Percentiles rank a stretch among this genome's conserved stretches.
These are phyloP conservation scores for Myriosclerotinia scirpicola DNA, from an alignment of 2,329 filamentous ascomycete species.

Conservation along the genomic window DNA sequence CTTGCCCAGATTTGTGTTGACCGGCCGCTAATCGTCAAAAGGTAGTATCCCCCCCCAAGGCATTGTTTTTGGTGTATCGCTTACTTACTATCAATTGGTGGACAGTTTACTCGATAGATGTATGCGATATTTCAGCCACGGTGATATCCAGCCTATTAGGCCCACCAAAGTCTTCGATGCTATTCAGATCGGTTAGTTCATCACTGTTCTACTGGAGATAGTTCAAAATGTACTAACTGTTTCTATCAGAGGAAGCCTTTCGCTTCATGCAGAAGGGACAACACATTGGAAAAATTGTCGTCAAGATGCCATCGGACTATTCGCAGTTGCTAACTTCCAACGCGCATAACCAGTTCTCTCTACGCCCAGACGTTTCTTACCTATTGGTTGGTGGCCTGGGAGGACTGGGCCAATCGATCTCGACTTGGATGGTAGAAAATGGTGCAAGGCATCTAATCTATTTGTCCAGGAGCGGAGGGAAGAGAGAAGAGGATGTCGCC, in stretches of 20 bases:
- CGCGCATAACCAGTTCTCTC: background rate
- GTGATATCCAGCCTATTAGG: background rate
- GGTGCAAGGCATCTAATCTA: slow-evolving; percentile 43
- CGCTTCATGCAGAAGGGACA: slow-evolving; percentile 28
- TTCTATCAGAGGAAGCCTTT: slow-evolving; percentile 23
- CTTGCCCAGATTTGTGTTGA: background rate
- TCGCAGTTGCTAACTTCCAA: background rate
- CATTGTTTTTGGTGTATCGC: background rate
- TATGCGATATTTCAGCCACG: background rate
- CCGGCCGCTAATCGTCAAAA: background rate
- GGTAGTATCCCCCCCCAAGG: too few relatives aligned
- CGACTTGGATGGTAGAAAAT: slow-evolving; percentile 41
- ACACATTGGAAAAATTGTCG: slow-evolving; percentile 28
- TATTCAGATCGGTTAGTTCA: background rate
- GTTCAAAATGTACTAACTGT: background rate
- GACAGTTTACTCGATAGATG: background rate
- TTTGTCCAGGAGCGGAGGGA: slow-evolving; percentile 40
- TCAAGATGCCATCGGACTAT: background rate
- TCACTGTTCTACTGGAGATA: background rate
- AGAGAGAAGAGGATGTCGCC: slow-evolving; percentile 7
- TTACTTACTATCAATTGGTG: background rate
- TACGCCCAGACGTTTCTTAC: background rate
- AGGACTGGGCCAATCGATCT: slow-evolving; percentile 28
- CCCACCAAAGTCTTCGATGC: background rate
- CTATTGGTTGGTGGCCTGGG: slow-evolving; percentile 5